Evolutionary conservation across 768 basidiomycete species (phyloP).

Genomic region (Leccinellum rugosiceps): DNA sequence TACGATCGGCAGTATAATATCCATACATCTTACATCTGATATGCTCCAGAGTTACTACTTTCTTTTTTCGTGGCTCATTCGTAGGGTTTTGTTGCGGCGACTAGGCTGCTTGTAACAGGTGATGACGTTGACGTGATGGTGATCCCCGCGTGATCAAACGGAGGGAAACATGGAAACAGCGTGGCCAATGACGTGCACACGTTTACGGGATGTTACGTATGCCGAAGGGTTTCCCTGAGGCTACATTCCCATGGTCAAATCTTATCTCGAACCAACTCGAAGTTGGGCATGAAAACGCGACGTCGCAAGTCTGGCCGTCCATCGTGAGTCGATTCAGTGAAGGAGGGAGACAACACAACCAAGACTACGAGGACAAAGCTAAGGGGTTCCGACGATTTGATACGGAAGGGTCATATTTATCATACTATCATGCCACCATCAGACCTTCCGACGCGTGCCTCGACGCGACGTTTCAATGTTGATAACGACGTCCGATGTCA

Average conservation of each 20-base stretch:
- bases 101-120: conserved; percentile 5
- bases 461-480: not conserved
- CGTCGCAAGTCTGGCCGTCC: not conserved
- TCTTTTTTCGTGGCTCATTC: not conserved
- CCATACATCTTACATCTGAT: conserved; percentile 10
- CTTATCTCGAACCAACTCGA: not conserved
- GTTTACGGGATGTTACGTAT: not conserved
- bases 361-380: too few relatives aligned
- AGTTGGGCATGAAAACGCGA: not conserved
- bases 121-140: not conserved
- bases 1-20: conserved; percentile 25
- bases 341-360: not conserved
- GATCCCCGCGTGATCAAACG: conserved; percentile 1
- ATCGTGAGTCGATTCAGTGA: not conserved
- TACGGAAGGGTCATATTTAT: not conserved
- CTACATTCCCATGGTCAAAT: not conserved
- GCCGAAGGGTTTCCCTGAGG: not conserved
- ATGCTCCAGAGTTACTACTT: conserved; percentile 4
- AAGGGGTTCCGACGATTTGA: not conserved
- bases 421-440: not conserved
- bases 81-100: not conserved
- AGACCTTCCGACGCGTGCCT: not conserved
- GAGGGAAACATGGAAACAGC: conserved; percentile 5
- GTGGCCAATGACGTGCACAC: conserved; percentile 3
- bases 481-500: not conserved